Percentiles rank a stretch among this genome's conserved stretches.
Evolutionary conservation across 768 basidiomycete genomes (phyloP).

Genomic region (Lyophyllum atratum): DNA sequence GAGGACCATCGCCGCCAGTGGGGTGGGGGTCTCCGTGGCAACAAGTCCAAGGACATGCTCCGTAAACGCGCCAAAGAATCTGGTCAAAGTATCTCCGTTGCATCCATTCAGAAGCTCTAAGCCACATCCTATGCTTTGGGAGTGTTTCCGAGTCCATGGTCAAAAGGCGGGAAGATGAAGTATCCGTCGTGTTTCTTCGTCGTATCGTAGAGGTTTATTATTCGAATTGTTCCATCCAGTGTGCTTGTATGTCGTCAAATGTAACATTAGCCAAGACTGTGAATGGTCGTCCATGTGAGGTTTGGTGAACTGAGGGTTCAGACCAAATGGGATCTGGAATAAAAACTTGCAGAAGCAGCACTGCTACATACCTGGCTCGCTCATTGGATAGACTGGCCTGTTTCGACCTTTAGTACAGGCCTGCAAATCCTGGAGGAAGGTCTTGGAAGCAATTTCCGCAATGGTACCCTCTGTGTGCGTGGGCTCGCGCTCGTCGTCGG

Average conservation of each 20-base stretch:
- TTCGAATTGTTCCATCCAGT: conserved; percentile 18
- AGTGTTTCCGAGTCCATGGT: conserved; percentile 6
- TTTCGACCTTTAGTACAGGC: no score
- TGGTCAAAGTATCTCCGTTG: conserved; percentile 63
- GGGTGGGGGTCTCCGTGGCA: conserved; percentile 96
- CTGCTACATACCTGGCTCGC: no score
- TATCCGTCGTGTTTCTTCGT: conserved; percentile 5
- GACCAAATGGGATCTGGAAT: no score
- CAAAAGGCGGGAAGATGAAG: conserved; percentile 14
- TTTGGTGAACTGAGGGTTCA: no score
- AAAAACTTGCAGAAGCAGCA: no score
- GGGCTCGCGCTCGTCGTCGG: no score
- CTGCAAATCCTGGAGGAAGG: no score
- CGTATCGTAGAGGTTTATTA: conserved; percentile 17
- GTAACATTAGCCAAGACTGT: no score
- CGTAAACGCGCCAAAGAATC: conserved; percentile 92
- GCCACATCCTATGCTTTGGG: conserved; percentile 3
- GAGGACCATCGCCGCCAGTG: conserved; percentile 90
- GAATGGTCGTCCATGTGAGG: no score
- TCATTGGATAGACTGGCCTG: no score
- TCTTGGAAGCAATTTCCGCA: no score
- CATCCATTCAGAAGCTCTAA: conserved; percentile 68
- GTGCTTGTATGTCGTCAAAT: conserved; percentile 15
- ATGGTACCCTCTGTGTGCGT: no score
- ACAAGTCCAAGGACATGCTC: conserved; percentile 93